Evolutionary conservation across 108 stramenopile genomes (phyloP), one percentile per base, ranked within the genome.

Genomic region (Cyclostephanos invisitatus): DNA sequence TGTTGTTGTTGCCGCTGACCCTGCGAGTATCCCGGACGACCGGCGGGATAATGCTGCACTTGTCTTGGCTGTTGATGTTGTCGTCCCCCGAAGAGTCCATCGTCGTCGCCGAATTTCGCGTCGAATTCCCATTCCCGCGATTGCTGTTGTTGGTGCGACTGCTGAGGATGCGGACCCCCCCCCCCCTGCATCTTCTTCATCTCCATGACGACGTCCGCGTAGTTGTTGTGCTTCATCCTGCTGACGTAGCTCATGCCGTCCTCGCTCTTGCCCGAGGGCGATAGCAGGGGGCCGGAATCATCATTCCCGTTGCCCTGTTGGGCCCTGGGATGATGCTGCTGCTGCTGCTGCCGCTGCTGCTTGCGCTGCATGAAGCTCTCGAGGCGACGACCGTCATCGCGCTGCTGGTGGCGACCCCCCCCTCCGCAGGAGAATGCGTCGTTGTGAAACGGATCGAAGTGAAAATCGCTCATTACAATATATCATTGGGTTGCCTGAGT

Each of bases 231-330:
- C 42, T 78, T 78, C 59, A 65, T 71, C 9, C 70, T 27, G 17
- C 70, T 71, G n/a, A 72, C 70, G 49, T 64, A 67, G 60, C 68
- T 70, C 77, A 78, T 78, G 70, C 59, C 69, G 65, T 77, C 69
- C 46, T 66, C 68, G 47, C 76, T 70, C 15, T 50, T 62, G 37
- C 63, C 69, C 27, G 76, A 77, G 25, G 65, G 15, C 35, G 65
- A 32, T 32, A 35, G 24, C 24, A 53, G 20, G 7, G 51, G 8
- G 0, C 7, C 20, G 7, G 15, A 49, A 2, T 49, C n/a, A n/a
- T n/a, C n/a, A n/a, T n/a, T n/a, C n/a, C n/a, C n/a, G n/a, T n/a
- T n/a, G n/a, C n/a, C 48, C 2, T 49, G 18, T 15, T 58, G 27
- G 56, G 28, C 28, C 17, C 14, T 18, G n/a, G 51, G 61, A 20